Percentiles rank a stretch among this genome's conserved stretches.
Evolutionary conservation across 495 filamentous ascomycete species (phyloP).

Genomic region (Daldinia bambusicola): DNA sequence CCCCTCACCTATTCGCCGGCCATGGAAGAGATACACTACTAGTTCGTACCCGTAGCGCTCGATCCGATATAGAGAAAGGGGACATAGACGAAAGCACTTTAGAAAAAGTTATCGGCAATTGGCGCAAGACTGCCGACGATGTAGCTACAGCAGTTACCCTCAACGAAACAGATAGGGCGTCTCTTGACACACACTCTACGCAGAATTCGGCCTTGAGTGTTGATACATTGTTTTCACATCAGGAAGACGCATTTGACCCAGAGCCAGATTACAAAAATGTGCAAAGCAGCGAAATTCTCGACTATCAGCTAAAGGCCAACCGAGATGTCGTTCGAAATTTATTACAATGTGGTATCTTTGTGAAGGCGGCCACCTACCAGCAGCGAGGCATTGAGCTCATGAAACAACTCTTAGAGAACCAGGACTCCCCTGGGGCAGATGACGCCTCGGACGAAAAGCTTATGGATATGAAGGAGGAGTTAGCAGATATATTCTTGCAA

Average conservation of each 20-base stretch:
- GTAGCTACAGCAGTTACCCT: constrained; percentile 35
- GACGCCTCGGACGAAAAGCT: constrained; percentile 15
- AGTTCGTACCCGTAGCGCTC: neutral
- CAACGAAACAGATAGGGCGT: constrained; percentile 10
- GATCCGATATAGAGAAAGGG: constrained; percentile 7
- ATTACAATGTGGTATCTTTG: constrained; percentile 22
- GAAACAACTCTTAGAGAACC: constrained; percentile 16
- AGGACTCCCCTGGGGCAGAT: neutral
- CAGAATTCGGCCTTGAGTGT: constrained; percentile 20
- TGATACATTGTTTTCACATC: constrained; percentile 26
- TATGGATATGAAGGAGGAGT: constrained; percentile 39
- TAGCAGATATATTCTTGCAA: constrained; percentile 37
- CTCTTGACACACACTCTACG: constrained; percentile 16
- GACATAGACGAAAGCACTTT: constrained; percentile 17
- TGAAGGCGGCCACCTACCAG: constrained; percentile 34
- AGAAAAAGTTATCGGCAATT: constrained; percentile 34
- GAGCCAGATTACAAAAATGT: constrained; percentile 25
- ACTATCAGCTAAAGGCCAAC: constrained; percentile 31
- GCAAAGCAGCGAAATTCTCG: constrained; percentile 23
- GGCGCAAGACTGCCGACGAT: constrained; percentile 39
- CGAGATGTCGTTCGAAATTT: constrained; percentile 29
- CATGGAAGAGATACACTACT: neutral
- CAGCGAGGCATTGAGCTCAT: constrained; percentile 38
- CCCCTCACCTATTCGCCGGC: constrained; percentile 20
- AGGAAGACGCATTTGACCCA: constrained; percentile 32